Conservation (phyloP, 225 moss, liverwort and hornwort species). For the Rhytidiadelphus loreus region DNA sequence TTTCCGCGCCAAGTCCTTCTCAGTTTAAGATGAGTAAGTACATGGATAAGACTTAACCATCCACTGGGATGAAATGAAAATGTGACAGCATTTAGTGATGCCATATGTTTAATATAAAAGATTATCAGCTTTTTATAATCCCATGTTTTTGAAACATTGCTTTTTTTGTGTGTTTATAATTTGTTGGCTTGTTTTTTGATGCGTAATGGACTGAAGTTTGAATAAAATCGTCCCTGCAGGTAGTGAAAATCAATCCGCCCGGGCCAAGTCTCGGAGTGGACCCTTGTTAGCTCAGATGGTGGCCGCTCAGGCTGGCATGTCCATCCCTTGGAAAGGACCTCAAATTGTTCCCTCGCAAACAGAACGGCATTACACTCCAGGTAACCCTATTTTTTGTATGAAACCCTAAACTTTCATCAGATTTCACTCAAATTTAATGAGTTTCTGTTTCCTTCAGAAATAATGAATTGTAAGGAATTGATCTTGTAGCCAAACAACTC, state of each 20-base stretch:
- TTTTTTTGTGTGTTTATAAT: too few species aligned
- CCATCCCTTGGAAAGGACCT: conserved; percentile 52
- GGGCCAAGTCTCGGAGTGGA: conserved; percentile 47
- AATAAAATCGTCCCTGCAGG: background rate
- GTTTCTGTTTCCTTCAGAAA: background rate
- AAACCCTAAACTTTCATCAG: background rate
- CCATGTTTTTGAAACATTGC: background rate
- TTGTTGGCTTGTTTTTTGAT: too few species aligned
- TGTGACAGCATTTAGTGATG: background rate
- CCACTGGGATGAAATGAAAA: background rate
- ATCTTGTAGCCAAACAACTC: too few species aligned
- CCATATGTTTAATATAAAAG: too few species aligned
- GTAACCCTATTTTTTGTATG: background rate
- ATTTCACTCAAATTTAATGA: background rate
- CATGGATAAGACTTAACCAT: background rate
- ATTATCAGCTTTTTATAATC: background rate
- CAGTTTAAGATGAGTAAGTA: background rate
- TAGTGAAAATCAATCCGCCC: conserved; percentile 30
- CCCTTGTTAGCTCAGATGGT: conserved; percentile 55
- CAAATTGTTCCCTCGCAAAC: background rate
- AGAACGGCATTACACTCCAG: background rate
- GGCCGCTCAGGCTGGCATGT: conserved; percentile 36
- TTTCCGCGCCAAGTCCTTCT: background rate
- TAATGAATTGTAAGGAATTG: too few species aligned
- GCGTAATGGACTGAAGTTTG: background rate